Conservation (phyloP, 805 yeast species). For the Kodamaea restingae region DNA sequence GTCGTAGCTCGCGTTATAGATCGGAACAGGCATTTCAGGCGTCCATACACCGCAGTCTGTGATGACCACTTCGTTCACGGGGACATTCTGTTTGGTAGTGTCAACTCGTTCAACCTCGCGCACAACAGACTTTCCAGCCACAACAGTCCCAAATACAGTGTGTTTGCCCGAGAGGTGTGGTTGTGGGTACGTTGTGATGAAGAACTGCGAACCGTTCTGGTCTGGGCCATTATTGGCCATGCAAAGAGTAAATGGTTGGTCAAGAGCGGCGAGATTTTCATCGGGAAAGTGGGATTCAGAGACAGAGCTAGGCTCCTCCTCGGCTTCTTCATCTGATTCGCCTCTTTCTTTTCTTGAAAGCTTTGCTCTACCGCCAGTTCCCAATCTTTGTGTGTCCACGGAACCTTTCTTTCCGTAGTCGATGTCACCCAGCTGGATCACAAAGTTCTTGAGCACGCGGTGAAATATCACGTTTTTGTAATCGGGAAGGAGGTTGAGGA, state of each 20-base stretch:
- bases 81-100: constrained; percentile 41
- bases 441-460: constrained; percentile 62
- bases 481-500: constrained; percentile 42
- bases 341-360: neutral
- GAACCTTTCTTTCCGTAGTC: constrained; percentile 29
- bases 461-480: constrained; percentile 52
- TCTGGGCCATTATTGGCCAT: constrained; percentile 59
- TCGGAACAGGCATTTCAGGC: constrained; percentile 49
- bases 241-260: constrained; percentile 51
- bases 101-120: constrained; percentile 55
- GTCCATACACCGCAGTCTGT: constrained; percentile 62
- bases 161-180: constrained; percentile 77
- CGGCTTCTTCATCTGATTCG: too few species aligned
- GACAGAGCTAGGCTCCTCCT: too few species aligned
- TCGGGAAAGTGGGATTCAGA: constrained; percentile 39
- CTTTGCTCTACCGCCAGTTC: constrained; percentile 31
- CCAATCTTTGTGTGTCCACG: constrained; percentile 16
- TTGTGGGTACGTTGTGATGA: constrained; percentile 63
- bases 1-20: constrained; percentile 59
- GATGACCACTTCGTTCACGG: constrained; percentile 43
- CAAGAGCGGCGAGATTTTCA: constrained; percentile 50
- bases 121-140: constrained; percentile 63
- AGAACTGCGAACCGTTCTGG: constrained; percentile 64
- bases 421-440: constrained; percentile 67
- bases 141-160: constrained; percentile 70